Evolutionary conservation across 805 yeast genomes (phyloP), one percentile per base, ranked within the genome.

Genomic region (Tetrapisispora pingtungensis): DNA sequence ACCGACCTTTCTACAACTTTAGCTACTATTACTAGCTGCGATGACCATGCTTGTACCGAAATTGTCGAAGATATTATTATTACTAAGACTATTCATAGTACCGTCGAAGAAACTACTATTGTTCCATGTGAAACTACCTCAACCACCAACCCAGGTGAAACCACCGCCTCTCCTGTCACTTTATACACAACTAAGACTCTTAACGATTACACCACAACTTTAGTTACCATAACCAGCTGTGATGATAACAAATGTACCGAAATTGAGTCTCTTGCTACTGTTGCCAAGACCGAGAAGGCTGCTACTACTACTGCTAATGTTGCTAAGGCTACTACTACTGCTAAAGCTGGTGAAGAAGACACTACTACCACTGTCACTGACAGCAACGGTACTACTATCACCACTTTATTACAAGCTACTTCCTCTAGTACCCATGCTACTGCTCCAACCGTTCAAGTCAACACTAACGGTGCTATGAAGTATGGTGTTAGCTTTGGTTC

Each of bases 381-480:
- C 46, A 48, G 52, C 41, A 61, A 62, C 12, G 37, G 27, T 33
- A 58, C 65, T 43, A 49, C 42, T 8, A 8, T 22, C 46, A 47
- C 67, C 50, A 54, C 64, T 31, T 71, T 66, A 53, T 65, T 37
- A 5, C 28, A 33, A 7, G 36, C 14, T 27, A 18, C 26, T 10
- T 34, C 33, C 6, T 17, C 40, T 22, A 13, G 22, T 17, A 10
- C 44, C 20, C 37, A 41, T 31, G 33, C 41, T 36, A 22, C 26
- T 10, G 22, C 19, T 10, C 18, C 43, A 33, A 10, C 14, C 6
- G 35, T 39, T 10, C 18, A 33, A 33, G 33, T 37, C 18, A 44
- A 47, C 27, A 19, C 37, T 22, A 49, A 49, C 26, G 48, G 45
- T 38, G 48, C 43, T 38, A 20, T 32, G 19, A 45, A 39, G 40